Evolutionary conservation across 2,329 filamentous ascomycete genomes (phyloP).

Genomic region (Apiospora aurea): DNA sequence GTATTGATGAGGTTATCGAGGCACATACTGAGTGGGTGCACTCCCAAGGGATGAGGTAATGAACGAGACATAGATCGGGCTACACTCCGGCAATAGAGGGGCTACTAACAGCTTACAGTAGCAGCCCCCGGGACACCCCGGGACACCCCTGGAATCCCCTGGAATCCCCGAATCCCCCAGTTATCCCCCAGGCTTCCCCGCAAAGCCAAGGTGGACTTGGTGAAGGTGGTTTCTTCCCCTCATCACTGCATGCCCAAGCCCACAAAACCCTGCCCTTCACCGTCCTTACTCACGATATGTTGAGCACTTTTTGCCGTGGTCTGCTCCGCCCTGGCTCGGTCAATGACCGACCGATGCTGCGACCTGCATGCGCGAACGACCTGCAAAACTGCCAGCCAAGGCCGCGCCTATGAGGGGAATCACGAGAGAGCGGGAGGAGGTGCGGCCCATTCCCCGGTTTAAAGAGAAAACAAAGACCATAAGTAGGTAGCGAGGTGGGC

Average conservation of each 20-base stretch:
- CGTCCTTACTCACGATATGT: background rate
- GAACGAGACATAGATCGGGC: background rate
- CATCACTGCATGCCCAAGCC: background rate
- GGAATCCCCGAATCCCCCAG: background rate
- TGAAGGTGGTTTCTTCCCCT: background rate
- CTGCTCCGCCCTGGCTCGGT: background rate
- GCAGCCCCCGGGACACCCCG: no score
- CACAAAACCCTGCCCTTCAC: background rate
- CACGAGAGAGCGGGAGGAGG: background rate
- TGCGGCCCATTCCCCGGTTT: background rate
- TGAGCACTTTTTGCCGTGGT: no score
- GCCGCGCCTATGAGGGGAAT: background rate
- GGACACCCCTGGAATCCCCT: no score
- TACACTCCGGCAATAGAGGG: background rate
- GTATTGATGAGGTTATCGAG: background rate
- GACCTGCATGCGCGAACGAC: background rate
- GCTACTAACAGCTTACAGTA: background rate
- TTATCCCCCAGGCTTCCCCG: background rate
- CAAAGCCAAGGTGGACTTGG: background rate
- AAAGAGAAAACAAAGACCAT: background rate
- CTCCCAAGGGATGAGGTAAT: no score
- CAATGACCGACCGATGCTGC: background rate
- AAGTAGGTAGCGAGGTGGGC: background rate
- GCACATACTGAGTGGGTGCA: no score
- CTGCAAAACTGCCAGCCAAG: background rate